These are phyloP conservation scores for Tylopilus plumbeoviolaceoides DNA, from an alignment of 768 basidiomycete genomes.

Conservation along the genomic window DNA sequence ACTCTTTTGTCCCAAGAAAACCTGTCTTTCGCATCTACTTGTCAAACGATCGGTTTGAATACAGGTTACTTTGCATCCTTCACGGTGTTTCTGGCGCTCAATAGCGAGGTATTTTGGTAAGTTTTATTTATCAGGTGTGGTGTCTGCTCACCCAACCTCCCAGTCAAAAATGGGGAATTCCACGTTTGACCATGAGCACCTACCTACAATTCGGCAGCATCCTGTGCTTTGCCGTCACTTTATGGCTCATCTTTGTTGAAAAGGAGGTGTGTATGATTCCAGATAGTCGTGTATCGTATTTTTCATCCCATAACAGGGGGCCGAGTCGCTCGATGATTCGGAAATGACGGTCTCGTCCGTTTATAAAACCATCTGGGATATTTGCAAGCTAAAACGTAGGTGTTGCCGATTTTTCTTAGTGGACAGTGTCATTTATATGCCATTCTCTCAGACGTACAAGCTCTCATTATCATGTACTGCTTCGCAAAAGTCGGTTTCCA, in stretches of 20 bases:
- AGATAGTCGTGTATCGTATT: not conserved
- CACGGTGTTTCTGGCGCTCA: constrained; percentile 96
- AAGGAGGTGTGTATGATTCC: constrained; percentile 62
- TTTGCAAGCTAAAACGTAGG: constrained; percentile 87
- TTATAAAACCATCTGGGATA: constrained; percentile 93
- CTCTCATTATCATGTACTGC: constrained; percentile 79
- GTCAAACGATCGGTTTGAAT: constrained; percentile 96
- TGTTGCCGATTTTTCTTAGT: not conserved
- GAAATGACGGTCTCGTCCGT: constrained; percentile 90
- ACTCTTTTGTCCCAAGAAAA: constrained; percentile 89
- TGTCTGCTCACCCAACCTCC: constrained; percentile 6
- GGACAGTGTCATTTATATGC: not conserved
- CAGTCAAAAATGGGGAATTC: constrained; percentile 75
- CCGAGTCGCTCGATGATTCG: constrained; percentile 63
- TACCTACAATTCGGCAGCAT: constrained; percentile 88
- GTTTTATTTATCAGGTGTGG: constrained; percentile 20
- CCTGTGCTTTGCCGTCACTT: constrained; percentile 77
- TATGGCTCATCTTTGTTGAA: constrained; percentile 85
- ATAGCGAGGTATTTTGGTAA: constrained; percentile 87
- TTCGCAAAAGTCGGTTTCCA: constrained; percentile 94
- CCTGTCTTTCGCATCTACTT: constrained; percentile 94
- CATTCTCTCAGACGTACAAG: constrained; percentile 71
- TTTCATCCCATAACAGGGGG: constrained; percentile 48
- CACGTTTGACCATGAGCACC: constrained; percentile 62
- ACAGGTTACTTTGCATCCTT: constrained; percentile 95